phyloP scores from a whole-genome alignment of 441 rosid species.

The Erodium moschatum region DNA sequence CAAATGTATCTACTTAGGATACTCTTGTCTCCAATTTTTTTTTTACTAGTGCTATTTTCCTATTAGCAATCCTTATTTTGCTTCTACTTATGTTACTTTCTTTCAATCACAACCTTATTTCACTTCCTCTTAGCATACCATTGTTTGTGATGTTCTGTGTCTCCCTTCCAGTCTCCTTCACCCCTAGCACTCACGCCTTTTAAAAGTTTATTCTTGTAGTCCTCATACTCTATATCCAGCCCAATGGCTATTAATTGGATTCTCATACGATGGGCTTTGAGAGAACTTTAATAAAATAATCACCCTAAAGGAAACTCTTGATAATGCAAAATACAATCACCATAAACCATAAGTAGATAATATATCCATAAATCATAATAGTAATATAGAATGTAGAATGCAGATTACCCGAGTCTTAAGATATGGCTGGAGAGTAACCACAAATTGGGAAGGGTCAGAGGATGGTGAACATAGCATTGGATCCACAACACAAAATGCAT shows the following conservation, averaged over 20 bases:
- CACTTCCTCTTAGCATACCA: too few relatives aligned
- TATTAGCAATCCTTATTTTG: too few relatives aligned
- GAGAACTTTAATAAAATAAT: neutral
- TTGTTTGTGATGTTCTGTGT: too few relatives aligned
- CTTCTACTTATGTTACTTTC: too few relatives aligned
- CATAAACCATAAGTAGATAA: neutral
- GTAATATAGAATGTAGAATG: neutral
- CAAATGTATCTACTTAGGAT: too few relatives aligned
- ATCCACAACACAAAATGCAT: conserved; percentile 93
- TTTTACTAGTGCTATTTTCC: too few relatives aligned
- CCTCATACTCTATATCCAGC: neutral
- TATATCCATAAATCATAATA: neutral
- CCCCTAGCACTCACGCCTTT: too few relatives aligned
- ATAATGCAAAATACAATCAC: neutral
- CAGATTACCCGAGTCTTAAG: conserved; percentile 75
- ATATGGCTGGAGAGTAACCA: conserved; percentile 90
- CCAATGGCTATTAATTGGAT: neutral
- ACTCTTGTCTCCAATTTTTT: too few relatives aligned
- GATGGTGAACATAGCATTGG: conserved; percentile 87
- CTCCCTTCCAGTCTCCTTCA: too few relatives aligned
- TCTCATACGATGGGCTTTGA: neutral
- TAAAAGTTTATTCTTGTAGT: too few relatives aligned
- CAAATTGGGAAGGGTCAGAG: conserved; percentile 87
- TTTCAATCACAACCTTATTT: too few relatives aligned
- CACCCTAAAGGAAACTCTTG: neutral